Evolutionary conservation across 805 yeast genomes (phyloP).

Genomic region (Cyberlindnera xishuangbannaensis): DNA sequence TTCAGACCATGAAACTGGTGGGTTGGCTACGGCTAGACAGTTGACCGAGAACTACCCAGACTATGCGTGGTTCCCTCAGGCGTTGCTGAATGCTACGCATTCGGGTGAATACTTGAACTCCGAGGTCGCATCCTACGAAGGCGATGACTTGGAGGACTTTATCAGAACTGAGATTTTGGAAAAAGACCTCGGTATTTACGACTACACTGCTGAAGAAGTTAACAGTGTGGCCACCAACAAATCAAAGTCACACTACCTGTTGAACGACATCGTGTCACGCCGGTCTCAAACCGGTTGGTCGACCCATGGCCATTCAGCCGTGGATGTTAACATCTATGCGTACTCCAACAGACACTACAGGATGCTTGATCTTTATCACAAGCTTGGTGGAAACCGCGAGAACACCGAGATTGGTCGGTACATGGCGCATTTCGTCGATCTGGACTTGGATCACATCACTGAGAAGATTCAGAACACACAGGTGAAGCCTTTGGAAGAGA

Average conservation of each 20-base stretch:
- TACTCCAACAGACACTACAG: constrained; percentile 53
- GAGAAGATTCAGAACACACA: constrained; percentile 41
- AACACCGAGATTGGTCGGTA: constrained; percentile 80
- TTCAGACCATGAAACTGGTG: constrained; percentile 96
- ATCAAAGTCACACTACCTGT: constrained; percentile 34
- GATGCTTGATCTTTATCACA: constrained; percentile 30
- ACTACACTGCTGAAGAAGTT: constrained; percentile 52
- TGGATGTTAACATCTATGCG: constrained; percentile 89
- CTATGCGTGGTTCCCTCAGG: constrained; percentile 83
- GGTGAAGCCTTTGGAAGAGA: constrained; percentile 29
- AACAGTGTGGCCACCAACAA: constrained; percentile 32
- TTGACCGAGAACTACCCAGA: constrained; percentile 67
- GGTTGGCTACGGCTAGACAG: constrained; percentile 83
- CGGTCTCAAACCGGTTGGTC: constrained; percentile 95
- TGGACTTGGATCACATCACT: constrained; percentile 45
- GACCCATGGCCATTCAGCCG: constrained; percentile 94
- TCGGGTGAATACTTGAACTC: constrained; percentile 67
- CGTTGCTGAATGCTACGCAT: constrained; percentile 59
- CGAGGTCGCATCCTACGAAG: constrained; percentile 35
- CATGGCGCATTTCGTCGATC: constrained; percentile 48
- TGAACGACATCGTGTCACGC: constrained; percentile 68
- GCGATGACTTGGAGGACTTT: constrained; percentile 36
- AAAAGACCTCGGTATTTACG: constrained; percentile 60
- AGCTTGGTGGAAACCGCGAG: constrained; percentile 75
- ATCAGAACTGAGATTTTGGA: constrained; percentile 50